These are phyloP conservation scores for Hymenochaete sp. DNA, from an alignment of 1,284 basidiomycete species.

Conservation along the genomic window DNA sequence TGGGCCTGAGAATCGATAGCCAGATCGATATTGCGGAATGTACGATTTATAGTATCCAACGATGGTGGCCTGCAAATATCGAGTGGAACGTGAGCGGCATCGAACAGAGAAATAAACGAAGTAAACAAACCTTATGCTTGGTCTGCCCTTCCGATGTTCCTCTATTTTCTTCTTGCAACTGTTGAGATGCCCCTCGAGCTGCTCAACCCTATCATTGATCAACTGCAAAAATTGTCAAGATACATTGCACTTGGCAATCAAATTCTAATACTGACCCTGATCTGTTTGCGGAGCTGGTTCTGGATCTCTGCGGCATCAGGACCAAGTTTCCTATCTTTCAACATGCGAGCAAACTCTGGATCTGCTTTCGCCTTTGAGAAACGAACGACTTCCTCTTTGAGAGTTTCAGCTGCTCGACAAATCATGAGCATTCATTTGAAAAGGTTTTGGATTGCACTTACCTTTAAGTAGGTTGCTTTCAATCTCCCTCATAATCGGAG, in stretches of 20 bases:
- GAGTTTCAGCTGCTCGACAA: conserved; percentile 47
- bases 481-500: conserved; percentile 41
- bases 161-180: conserved; percentile 61
- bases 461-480: conserved; percentile 62
- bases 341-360: conserved; percentile 70
- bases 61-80: conserved; percentile 55
- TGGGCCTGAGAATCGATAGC: conserved; percentile 55
- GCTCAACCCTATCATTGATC: conserved; percentile 63
- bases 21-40: conserved; percentile 74
- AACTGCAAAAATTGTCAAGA: conserved; percentile 32
- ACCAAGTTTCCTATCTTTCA: conserved; percentile 73
- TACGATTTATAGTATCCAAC: conserved; percentile 75
- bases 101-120: not conserved
- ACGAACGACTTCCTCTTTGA: conserved; percentile 65
- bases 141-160: conserved; percentile 54
- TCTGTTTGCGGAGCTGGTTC: conserved; percentile 58
- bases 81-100: conserved; percentile 2
- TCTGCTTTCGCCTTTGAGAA: conserved; percentile 72
- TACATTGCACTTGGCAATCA: not conserved
- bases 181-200: conserved; percentile 68
- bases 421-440: not conserved
- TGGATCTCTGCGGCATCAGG: conserved; percentile 85
- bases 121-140: conserved; percentile 49
- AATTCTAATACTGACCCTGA: conserved; percentile 41
- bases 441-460: conserved; percentile 24